phyloP scores from a whole-genome alignment of 257 asterid genomes.

The Solanum etuberosum region DNA sequence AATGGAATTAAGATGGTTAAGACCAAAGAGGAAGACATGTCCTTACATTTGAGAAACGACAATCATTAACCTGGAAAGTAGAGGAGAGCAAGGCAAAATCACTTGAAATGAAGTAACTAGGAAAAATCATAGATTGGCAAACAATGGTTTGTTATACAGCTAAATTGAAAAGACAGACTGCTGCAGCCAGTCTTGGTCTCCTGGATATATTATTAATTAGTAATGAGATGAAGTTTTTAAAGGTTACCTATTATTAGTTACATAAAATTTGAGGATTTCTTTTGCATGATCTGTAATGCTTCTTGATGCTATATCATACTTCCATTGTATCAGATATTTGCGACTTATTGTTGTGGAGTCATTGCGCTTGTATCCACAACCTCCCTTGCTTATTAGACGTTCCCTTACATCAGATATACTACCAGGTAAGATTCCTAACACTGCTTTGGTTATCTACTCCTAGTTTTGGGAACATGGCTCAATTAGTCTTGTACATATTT shows the following conservation, averaged over 20 bases:
- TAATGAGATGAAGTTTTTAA: not conserved
- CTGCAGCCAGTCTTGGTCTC: not conserved
- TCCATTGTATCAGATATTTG: constrained; percentile 45
- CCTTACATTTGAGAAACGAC: not conserved
- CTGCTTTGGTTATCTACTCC: not conserved
- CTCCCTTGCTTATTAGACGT: constrained; percentile 96
- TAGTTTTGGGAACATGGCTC: not conserved
- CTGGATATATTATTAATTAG: not conserved
- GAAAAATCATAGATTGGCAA: not conserved
- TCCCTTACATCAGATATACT: constrained; percentile 60
- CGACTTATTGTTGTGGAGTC: constrained; percentile 84
- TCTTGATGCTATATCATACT: not conserved
- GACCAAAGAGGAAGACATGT: not conserved
- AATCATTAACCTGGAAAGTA: not conserved
- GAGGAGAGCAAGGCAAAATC: not conserved
- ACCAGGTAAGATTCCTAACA: constrained; percentile 52
- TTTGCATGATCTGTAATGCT: not conserved
- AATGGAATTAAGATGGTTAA: not conserved
- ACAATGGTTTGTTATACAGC: not conserved
- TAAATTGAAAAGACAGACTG: not conserved
- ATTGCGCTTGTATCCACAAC: constrained; percentile 89
- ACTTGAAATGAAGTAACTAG: not conserved
- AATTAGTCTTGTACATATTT: not conserved
- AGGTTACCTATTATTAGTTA: not conserved
- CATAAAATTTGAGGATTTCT: not conserved